phyloP scores from a whole-genome alignment of 1,139 yeast genomes.

The Meyerozyma smithsonii region DNA sequence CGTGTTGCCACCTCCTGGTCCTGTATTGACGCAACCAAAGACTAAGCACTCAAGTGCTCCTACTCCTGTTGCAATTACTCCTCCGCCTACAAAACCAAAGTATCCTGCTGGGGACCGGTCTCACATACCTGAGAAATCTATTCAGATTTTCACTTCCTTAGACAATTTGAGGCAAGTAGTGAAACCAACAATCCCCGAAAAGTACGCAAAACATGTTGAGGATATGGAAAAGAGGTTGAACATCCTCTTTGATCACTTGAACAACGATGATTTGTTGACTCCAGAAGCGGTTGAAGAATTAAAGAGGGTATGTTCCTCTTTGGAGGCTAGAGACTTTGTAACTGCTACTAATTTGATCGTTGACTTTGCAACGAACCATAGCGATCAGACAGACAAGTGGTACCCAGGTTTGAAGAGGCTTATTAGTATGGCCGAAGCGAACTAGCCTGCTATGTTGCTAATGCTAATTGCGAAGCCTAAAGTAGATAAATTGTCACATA shows the following conservation, averaged over 20 bases:
- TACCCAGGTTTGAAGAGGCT: conserved; percentile 87
- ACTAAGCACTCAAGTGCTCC: conserved; percentile 15
- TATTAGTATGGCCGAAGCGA: conserved; percentile 67
- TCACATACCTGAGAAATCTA: conserved; percentile 57
- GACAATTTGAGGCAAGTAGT: conserved; percentile 53
- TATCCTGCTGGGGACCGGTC: conserved; percentile 68
- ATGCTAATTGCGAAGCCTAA: too few relatives aligned
- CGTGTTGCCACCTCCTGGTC: conserved; percentile 12
- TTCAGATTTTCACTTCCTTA: conserved; percentile 57
- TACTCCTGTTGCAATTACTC: conserved; percentile 6
- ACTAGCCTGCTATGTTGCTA: too few relatives aligned
- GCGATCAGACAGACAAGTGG: conserved; percentile 88
- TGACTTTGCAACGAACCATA: conserved; percentile 60
- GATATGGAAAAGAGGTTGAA: conserved; percentile 83
- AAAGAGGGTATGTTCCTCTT: conserved; percentile 44
- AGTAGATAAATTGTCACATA: background rate
- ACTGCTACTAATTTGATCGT: conserved; percentile 55
- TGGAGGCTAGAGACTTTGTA: conserved; percentile 52
- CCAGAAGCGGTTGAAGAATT: conserved; percentile 53
- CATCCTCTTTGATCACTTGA: conserved; percentile 74
- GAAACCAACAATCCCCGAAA: conserved; percentile 73
- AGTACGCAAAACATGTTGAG: conserved; percentile 63
- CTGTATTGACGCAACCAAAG: conserved; percentile 9
- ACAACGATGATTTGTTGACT: conserved; percentile 64
- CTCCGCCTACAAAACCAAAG: conserved; percentile 24